Conservation (phyloP, 768 basidiomycete species). For the Suillus alpinus region DNA sequence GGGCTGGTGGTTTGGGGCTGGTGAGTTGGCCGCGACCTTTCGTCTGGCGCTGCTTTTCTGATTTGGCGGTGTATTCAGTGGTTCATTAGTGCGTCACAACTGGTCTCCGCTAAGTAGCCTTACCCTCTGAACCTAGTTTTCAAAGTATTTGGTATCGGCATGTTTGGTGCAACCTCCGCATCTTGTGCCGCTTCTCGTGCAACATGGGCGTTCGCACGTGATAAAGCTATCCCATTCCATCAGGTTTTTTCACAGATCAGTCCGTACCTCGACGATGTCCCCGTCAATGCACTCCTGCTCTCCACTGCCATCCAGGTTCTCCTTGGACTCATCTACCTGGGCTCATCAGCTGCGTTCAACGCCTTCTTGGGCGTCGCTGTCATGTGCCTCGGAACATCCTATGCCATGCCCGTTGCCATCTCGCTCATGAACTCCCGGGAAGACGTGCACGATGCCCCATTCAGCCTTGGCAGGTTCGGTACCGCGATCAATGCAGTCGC, state of each 20-base stretch:
- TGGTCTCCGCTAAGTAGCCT: neutral
- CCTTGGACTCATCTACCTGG: constrained; percentile 63
- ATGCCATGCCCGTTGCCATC: constrained; percentile 59
- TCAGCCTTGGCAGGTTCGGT: constrained; percentile 46
- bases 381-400: constrained; percentile 61
- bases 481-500: constrained; percentile 46
- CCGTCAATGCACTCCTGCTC: constrained; percentile 59
- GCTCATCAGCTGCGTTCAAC: constrained; percentile 61
- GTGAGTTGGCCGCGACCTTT: constrained; percentile 31
- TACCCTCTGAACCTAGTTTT: neutral
- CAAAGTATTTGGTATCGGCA: constrained; percentile 49
- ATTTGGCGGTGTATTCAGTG: constrained; percentile 1
- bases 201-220: too few species aligned
- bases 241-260: constrained; percentile 46
- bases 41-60: neutral
- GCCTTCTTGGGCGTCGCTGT: constrained; percentile 67
- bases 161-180: constrained; percentile 67
- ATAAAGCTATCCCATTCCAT: too few species aligned
- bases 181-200: constrained; percentile 68
- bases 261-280: constrained; percentile 42
- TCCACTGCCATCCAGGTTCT: constrained; percentile 57
- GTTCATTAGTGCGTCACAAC: too few species aligned
- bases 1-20: constrained; percentile 38
- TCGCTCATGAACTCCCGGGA: constrained; percentile 44
- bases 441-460: constrained; percentile 49